phyloP scores from a whole-genome alignment of 495 filamentous ascomycete species.

The Paragyromitra xinjiangensis region DNA sequence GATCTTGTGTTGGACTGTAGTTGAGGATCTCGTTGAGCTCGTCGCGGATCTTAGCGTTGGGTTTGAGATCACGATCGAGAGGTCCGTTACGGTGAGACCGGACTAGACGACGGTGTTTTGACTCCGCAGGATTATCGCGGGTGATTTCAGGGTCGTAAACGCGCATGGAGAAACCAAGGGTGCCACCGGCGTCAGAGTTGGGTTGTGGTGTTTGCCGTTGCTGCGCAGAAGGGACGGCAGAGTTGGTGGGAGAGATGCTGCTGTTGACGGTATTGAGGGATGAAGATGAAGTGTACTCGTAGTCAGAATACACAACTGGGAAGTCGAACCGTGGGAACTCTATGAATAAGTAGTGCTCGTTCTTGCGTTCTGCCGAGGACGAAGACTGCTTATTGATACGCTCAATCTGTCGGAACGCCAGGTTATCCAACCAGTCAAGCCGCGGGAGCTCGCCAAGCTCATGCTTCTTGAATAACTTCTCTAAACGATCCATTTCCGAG shows the following conservation, averaged over 20 bases:
- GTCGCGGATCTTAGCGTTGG: conserved; percentile 95
- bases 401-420: conserved; percentile 87
- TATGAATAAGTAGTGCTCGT: conserved; percentile 71
- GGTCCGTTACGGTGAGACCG: conserved; percentile 92
- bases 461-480: conserved; percentile 86
- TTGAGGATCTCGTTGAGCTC: conserved; percentile 90
- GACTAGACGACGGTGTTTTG: conserved; percentile 90
- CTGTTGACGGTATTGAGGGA: conserved; percentile 72
- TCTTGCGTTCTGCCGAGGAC: conserved; percentile 40
- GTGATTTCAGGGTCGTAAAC: conserved; percentile 95
- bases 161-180: conserved; percentile 69
- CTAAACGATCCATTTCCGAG: conserved; percentile 60
- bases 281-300: conserved; percentile 78
- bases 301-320: conserved; percentile 91
- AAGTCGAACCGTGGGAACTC: conserved; percentile 96
- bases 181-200: conserved; percentile 66
- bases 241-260: conserved; percentile 56
- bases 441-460: conserved; percentile 95
- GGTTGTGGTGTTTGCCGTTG: conserved; percentile 62
- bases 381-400: conserved; percentile 56
- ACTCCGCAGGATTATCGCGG: conserved; percentile 91
- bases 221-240: conserved; percentile 77
- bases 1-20: conserved; percentile 88
- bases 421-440: conserved; percentile 92
- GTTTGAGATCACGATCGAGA: conserved; percentile 90